phyloP scores from a whole-genome alignment of 148 eudicot genomes.

The Nepenthes mirabilis region DNA sequence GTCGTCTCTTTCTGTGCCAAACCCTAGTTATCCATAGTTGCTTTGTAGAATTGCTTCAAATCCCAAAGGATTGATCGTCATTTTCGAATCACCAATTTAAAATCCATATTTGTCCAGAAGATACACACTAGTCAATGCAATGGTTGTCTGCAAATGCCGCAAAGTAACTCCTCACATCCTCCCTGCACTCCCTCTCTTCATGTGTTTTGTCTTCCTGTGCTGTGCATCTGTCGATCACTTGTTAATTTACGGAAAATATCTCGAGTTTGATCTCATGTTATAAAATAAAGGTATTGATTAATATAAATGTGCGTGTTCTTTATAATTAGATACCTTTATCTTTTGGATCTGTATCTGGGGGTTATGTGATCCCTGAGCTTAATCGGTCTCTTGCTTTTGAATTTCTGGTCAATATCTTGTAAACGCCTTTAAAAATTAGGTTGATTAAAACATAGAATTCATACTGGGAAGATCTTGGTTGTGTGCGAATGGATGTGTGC shows the following conservation, averaged over 20 bases:
- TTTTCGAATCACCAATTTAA: constrained; percentile 5
- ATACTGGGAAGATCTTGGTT: too few species aligned
- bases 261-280: too few species aligned
- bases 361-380: too few species aligned
- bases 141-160: constrained; percentile 99
- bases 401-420: too few species aligned
- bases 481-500: too few species aligned
- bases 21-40: too few species aligned
- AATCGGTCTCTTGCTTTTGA: too few species aligned
- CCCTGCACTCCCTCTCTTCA: too few species aligned
- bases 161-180: constrained; percentile 32
- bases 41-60: neutral
- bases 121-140: constrained; percentile 23
- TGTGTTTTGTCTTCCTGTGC: neutral
- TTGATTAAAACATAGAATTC: too few species aligned
- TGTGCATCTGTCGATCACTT: neutral
- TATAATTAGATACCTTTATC: neutral
- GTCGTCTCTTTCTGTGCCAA: too few species aligned
- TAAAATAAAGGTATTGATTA: neutral
- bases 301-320: neutral
- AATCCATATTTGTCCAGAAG: constrained; percentile 4
- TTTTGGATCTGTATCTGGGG: neutral
- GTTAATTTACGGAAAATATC: too few species aligned
- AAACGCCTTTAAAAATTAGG: too few species aligned
- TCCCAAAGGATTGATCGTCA: constrained; percentile 4